Base-by-base conservation (phyloP, 148 eudicot species). In the Linanthus parryae region DNA sequence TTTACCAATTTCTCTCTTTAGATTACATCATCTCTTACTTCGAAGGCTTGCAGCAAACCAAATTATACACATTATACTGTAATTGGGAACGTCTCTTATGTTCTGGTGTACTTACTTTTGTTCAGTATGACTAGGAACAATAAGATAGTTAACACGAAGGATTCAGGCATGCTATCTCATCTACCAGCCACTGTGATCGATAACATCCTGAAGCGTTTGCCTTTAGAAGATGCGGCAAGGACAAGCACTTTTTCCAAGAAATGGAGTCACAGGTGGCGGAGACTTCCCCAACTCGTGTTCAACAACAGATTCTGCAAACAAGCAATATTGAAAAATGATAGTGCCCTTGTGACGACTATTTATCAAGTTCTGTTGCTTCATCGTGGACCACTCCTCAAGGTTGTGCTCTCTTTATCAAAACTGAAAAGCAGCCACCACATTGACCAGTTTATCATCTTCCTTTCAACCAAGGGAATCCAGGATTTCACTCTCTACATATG, bases 231-330 rank as follows among this genome's bases (percentile, higher is more conserved):
- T 24, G 70, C 64, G 0, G 54, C 19, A 2, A 61, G 58, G 25
- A 61, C 72, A 13, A 56, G 72, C 47, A 17, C 59, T 24, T 28
- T 66, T 24, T 66, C 64, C 7, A 58, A 30, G 18, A 1, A 20
- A 8, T 66, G 67, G 72, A 55, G 40, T 8, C 19, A 42, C 15
- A 21, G n/a, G 10, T 61, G 72, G 72, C 11, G 22, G 24, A 41
- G 11, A 9, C 31, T 61, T 56, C 47, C 63, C 0, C 15, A 56
- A 7, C 48, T 62, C n/a, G 47, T 49, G 16, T 55, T 68, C 24
- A 62, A 67, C 33, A 3, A 9, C 6, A 7, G 1, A 8, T 56
- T 56, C 31, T 42, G 14, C 38, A 8, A 5, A 14, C 7, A 56
- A 28, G 5, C 37, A 30, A 5, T 18, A 1, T 2, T 35, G 1